Evolutionary conservation across 2,329 filamentous ascomycete species (phyloP), one percentile per base, ranked within the genome.

Genomic region (Colletotrichum orchidophilum): DNA sequence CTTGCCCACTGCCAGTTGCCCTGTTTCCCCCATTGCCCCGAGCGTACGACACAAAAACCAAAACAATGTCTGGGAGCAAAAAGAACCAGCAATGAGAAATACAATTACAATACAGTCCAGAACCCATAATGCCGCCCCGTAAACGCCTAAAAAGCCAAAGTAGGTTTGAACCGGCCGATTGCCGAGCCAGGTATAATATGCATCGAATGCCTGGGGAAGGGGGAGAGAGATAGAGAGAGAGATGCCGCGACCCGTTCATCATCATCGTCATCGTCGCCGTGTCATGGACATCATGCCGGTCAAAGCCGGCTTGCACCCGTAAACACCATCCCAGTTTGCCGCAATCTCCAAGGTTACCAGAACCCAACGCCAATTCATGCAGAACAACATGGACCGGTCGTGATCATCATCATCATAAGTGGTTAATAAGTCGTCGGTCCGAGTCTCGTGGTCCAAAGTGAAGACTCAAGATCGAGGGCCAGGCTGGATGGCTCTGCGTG

Each of bases 381-480:
- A 83, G 76, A 75, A 74, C 77, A 73, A 82, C 79, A 79, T 83
- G 77, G 82, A 79, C 80, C 75, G 78, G 78, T 82, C 82, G 79
- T 84, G 75, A 71, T 81, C 81, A 83, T 85, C 77, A 85, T 84
- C 83, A 78, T 85, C 76, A 81, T 80, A 74, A 74, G 74, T 63
- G 54, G 74, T 77, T 74, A 75, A 59, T 66, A 74, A 72, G 74
- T 76, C 73, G 73, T 75, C 73, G 71, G 33, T 59, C 39, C 35
- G 39, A 55, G 60, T 49, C 49, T 49, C 55, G 29, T 27, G 57
- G 68, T 59, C 58, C 53, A 9, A 27, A 24, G 49, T n/a, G 54
- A 52, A 65, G 71, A 66, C 62, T 62, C 55, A 63, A 60, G 54
- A 62, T 24, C 60, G 61, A 65, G 29, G 49, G 53, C 63, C 59